Evolutionary conservation across 2,329 filamentous ascomycete genomes (phyloP), one percentile per base, ranked within the genome.

Genomic region (Endothia cerciana): DNA sequence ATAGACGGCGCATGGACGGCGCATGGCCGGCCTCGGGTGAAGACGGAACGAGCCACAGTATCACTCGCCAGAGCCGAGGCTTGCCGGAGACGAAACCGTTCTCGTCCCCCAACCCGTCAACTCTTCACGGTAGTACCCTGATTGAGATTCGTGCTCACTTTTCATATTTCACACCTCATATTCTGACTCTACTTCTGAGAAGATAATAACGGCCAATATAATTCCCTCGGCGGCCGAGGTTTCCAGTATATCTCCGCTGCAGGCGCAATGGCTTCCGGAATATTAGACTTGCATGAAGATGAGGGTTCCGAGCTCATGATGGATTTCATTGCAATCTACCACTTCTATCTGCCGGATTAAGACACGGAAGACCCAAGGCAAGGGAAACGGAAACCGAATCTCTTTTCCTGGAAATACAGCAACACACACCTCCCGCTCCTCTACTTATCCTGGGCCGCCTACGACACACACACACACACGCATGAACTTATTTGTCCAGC

Each of bases 401-500:
- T 28, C 43, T 43, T 28, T 47, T 36, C 40, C 56, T 33, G 17
- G 38, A 30, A 47, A 38, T 43, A 55, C 49, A 56, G 38, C 43
- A 45, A 60, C 25, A 22, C 38, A 10, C 41, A 36, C 55, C 15
- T 60, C 51, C 17, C 56, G 38, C 7, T 58, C 33, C 17, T 25
- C 15, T 33, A 47, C 45, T 36, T 58, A 62, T 22, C 28, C 57
- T 36, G 25, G 36, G 64, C 41, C 43, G 38, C 25, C 25, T 60
- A 53, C 47, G 33, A n/a, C 28, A 13, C 30, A 28, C 60, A 53
- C 33, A 60, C 19, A 40, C 38, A 40, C 3, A 15, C n/a, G 33
- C 10, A 60, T n/a, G 47, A 19, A 15, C 22, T 33, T 67, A 68
- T 1, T 64, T 56, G 36, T 69, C 65, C 19, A 65, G 65, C 74